Percentiles rank a stretch among this genome's conserved stretches.
Conservation (phyloP, 257 asterid genomes). For the Oldenlandia corymbosa region DNA sequence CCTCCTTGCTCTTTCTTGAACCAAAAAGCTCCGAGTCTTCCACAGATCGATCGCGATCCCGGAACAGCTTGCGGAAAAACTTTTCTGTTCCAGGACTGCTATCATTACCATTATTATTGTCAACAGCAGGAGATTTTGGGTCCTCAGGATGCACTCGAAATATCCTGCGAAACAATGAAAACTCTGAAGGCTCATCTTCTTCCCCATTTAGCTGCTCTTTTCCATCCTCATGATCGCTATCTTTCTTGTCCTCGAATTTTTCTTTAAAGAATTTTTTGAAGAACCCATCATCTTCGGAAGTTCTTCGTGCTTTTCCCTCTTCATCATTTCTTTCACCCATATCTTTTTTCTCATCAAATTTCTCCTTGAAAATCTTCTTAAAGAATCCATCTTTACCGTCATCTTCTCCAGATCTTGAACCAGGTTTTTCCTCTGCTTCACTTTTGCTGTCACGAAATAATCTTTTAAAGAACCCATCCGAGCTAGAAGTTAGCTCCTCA, state of each 20-base stretch:
- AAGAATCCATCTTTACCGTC: constrained; percentile 76
- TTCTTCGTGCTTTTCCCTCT: constrained; percentile 46
- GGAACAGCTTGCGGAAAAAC: constrained; percentile 79
- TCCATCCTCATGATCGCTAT: constrained; percentile 42
- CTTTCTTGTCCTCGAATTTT: constrained; percentile 71
- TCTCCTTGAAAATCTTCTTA: constrained; percentile 71
- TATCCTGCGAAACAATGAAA: constrained; percentile 58
- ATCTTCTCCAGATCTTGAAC: constrained; percentile 57
- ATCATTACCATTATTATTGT: constrained; percentile 41
- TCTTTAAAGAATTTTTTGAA: constrained; percentile 73
- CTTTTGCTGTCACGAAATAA: constrained; percentile 64
- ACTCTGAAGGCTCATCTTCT: constrained; percentile 69
- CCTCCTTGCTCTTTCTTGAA: constrained; percentile 67
- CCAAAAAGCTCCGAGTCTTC: constrained; percentile 93
- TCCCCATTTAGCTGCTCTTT: constrained; percentile 53
- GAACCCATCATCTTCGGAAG: constrained; percentile 71
- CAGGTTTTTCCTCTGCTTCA: constrained; percentile 53
- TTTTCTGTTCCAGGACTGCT: constrained; percentile 92
- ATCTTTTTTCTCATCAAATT: constrained; percentile 68
- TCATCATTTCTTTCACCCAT: constrained; percentile 47
- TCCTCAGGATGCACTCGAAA: constrained; percentile 91
- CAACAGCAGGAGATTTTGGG: constrained; percentile 42
- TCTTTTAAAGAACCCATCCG: constrained; percentile 37
- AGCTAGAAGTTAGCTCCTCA: constrained; percentile 29
- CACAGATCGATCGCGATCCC: constrained; percentile 84